Percentiles rank a stretch among this genome's conserved stretches.
Conservation (phyloP, 768 basidiomycete genomes). For the Tylopilus vinaceipallidus region DNA sequence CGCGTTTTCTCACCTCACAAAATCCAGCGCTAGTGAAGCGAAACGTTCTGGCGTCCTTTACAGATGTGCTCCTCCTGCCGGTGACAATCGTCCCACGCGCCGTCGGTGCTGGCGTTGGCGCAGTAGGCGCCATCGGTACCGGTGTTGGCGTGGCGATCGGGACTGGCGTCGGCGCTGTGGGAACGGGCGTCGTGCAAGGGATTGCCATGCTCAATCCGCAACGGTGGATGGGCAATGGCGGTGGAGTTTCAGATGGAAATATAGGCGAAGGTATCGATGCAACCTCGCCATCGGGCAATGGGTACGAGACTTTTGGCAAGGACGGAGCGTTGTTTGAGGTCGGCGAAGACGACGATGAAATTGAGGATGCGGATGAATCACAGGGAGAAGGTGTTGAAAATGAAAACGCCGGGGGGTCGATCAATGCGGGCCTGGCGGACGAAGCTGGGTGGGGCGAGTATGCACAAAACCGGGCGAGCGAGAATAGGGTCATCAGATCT, state of each 20-base stretch:
- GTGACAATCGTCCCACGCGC: conserved; percentile 95
- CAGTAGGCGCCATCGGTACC: conserved; percentile 64
- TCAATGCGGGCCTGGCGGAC: conserved; percentile 7
- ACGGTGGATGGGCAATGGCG: conserved; percentile 62
- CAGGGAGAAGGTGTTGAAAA: conserved; percentile 17
- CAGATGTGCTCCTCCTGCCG: conserved; percentile 82
- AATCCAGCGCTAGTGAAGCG: conserved; percentile 93
- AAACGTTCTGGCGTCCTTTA: conserved; percentile 90
- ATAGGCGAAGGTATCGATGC: not conserved
- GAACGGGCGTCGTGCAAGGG: conserved; percentile 76
- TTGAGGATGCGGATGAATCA: conserved; percentile 6
- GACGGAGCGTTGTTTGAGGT: conserved; percentile 50
- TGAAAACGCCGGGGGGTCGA: not conserved
- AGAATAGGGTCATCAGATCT: not conserved
- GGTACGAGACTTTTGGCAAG: conserved; percentile 25
- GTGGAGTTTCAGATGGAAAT: not conserved
- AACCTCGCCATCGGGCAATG: not conserved
- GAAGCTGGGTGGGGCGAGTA: conserved; percentile 28
- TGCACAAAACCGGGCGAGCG: conserved; percentile 7
- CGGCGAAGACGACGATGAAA: conserved; percentile 41
- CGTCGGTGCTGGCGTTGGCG: conserved; percentile 66
- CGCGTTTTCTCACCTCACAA: conserved; percentile 76
- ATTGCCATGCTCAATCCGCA: conserved; percentile 90
- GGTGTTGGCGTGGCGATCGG: conserved; percentile 64
- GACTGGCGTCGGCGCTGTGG: conserved; percentile 51